Evolutionary conservation across 768 basidiomycete species (phyloP).

Genomic region (Dictyophora rubrovolvata): DNA sequence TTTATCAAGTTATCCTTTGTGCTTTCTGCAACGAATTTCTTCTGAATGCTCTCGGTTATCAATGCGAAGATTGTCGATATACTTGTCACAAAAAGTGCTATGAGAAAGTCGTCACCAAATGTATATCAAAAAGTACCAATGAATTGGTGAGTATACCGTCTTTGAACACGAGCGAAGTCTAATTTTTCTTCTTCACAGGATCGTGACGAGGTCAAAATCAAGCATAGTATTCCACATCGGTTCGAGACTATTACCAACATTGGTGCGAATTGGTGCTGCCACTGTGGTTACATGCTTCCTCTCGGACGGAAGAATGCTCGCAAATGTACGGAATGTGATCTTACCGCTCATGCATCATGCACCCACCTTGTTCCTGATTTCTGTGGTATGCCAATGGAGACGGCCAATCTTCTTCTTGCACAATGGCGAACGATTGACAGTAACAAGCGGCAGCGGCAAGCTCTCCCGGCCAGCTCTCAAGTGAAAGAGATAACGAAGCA

Average conservation of each 20-base stretch:
- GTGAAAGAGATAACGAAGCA: conserved; percentile 18
- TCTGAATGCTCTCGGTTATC: conserved; percentile 94
- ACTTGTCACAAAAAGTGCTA: conserved; percentile 99
- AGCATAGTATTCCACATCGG: conserved; percentile 97
- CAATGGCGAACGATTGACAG: conserved; percentile 87
- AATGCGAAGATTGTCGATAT: conserved; percentile 98
- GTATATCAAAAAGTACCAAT: conserved; percentile 92
- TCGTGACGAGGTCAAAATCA: conserved; percentile 96
- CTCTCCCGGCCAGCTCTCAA: conserved; percentile 9
- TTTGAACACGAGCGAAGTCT: background rate
- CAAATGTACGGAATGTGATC: conserved; percentile 90
- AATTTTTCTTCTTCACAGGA: conserved; percentile 41
- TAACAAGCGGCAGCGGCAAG: conserved; percentile 24
- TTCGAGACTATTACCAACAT: conserved; percentile 96
- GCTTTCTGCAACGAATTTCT: conserved; percentile 97
- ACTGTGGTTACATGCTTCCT: conserved; percentile 97
- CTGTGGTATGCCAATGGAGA: conserved; percentile 99
- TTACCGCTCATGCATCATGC: conserved; percentile 96
- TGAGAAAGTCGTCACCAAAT: conserved; percentile 98
- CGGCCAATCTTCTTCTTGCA: conserved; percentile 83
- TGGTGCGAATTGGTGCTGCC: conserved; percentile 98
- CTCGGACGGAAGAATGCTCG: conserved; percentile 95
- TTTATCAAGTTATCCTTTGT: conserved; percentile 97
- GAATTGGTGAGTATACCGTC: conserved; percentile 48
- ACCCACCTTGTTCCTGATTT: conserved; percentile 98